Evolutionary conservation across 352 stramenopile species (phyloP), one percentile per base, ranked within the genome.

Genomic region (Pythium coloratum): DNA sequence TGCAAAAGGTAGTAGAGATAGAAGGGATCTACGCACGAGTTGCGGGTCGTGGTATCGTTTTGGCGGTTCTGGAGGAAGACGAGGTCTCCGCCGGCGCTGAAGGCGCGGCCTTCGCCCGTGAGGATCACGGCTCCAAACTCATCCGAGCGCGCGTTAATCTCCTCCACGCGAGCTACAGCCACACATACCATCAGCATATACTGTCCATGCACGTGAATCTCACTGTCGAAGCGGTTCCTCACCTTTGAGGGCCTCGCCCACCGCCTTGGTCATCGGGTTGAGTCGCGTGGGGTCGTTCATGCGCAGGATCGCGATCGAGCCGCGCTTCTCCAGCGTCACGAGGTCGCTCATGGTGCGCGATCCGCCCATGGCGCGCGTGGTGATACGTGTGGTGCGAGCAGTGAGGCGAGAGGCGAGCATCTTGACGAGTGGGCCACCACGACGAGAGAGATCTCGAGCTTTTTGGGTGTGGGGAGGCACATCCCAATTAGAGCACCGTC

Each of bases 61-160:
- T 64, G 54, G 10, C 90, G 76, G 9, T 71, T 77, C 32, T 82
- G 61, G n/a, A 97, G 72, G 67, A 91, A 97, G 34, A 89, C 73
- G 44, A 97, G 72, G 70, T 96, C 84, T 9, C 91, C 91, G 36
- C 91, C 91, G 0, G 91, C 89, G 20, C 83, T 96, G 73, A 97
- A 97, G 20, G 89, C 89, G 38, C 78, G 80, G 14, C 77, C 80
- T 76, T 77, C 77, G 6, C 91, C 90, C 0, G 81, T 87, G 6
- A 97, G 62, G 33, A 97, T 81, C 26, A 96, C 77, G 2, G 89
- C 83, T 46, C 84, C 67, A 62, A 80, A 86, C 59, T 91, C 80
- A 54, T 82, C 67, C 4, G 70, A 75, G 7, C 76, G 76, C 26
- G 46, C 55, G 34, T 81, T 84, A 58, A 89, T 82, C 62, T 92